Base-by-base conservation (phyloP, 345 rosid genomes). In the Hibiscus trionum region DNA sequence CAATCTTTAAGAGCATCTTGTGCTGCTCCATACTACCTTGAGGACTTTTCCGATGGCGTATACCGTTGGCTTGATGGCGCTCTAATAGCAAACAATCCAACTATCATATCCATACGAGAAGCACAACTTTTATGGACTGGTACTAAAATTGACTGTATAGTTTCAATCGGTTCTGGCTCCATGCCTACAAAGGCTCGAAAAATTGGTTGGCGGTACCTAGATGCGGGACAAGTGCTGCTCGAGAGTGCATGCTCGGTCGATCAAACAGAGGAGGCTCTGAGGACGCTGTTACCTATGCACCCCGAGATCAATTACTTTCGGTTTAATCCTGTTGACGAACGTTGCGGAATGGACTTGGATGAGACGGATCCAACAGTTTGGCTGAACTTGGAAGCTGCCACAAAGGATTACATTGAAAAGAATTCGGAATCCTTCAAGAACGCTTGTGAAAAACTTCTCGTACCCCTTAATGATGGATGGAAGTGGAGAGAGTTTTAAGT, bases 51-150 rank as follows among this genome's bases (percentile, higher is more conserved):
- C 0, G 90, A 88, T 66, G 97, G 99, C 92, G 73, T 85, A 58
- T 85, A 83, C 72, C 96, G 97, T 75, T 95, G 98, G 99, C 98
- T 90, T 86, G 99, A 95, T 84, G 99, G 98, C 77, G 99, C 94
- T 61, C 87, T 95, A 77, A 93, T 95, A 67, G 98, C 99, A 67
- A 95, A 95, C 69, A 95, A 95, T 84, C 98, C 99, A 63, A 89
- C 97, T 3, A 79, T 95, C 27, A 86, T 92, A 77, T 89, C 97
- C 75, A 87, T 95, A 67, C 87, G 97, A 84, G 99, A 95, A 88
- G 97, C 99, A 71, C 97, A 92, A 82, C 97, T 95, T 82, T 78
- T 95, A n/a, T 95, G 99, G 99, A 96, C 97, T 75, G 99, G 90
- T 85, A 86, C 97, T 69, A 89, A 80, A 78, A 95, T 95, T 73